These are phyloP conservation scores for Monilinia fructigena DNA, from an alignment of 2,329 filamentous ascomycete genomes.

Conservation along the genomic window DNA sequence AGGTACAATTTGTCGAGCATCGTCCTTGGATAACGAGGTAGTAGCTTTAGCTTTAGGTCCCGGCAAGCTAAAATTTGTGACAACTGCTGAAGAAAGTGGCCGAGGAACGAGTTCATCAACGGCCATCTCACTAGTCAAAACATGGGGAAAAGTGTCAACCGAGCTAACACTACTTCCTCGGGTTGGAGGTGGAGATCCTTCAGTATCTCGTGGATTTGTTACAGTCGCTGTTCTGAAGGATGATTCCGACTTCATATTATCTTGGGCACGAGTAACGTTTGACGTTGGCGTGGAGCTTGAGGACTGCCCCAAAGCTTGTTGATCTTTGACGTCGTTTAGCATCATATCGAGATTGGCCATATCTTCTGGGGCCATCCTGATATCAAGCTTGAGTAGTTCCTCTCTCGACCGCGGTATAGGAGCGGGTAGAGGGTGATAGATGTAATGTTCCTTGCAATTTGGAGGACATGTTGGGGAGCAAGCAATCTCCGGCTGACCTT, in stretches of 20 bases:
- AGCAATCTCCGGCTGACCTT: constrained; percentile 12
- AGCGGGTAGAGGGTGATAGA: constrained; percentile 4
- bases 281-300: constrained; percentile 5
- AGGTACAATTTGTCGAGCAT: not conserved
- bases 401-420: not conserved
- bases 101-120: constrained; percentile 22
- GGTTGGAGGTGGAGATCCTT: constrained; percentile 21
- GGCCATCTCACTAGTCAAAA: constrained; percentile 28
- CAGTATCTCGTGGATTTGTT: constrained; percentile 19
- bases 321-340: constrained; percentile 1
- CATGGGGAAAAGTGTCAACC: constrained; percentile 33
- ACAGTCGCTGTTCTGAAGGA: constrained; percentile 20
- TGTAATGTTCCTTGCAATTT: constrained; percentile 19
- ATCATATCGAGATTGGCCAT: constrained; percentile 3
- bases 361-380: not conserved
- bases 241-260: constrained; percentile 17
- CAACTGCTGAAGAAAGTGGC: constrained; percentile 31
- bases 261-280: not conserved
- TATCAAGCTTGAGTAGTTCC: constrained; percentile 6
- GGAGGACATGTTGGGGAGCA: constrained; percentile 21
- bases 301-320: not conserved
- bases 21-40: not conserved
- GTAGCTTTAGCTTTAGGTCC: constrained; percentile 28
- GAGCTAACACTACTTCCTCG: constrained; percentile 30
- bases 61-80: constrained; percentile 37